These are phyloP conservation scores for Coniochaeta hoffmannii DNA, from an alignment of 2,329 filamentous ascomycete species.

Conservation along the genomic window DNA sequence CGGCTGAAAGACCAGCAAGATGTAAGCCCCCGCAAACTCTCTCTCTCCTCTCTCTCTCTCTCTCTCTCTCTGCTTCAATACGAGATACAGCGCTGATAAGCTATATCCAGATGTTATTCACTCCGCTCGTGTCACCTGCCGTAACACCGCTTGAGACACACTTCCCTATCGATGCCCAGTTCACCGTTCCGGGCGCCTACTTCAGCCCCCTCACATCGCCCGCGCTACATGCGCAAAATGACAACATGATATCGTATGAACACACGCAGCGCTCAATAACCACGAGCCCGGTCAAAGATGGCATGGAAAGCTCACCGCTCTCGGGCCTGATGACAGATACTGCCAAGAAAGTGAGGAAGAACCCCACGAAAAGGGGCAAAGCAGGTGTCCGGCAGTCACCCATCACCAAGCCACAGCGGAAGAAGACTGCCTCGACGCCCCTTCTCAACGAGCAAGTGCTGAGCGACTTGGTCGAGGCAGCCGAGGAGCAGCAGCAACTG, in stretches of 20 bases:
- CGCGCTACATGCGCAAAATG: constrained; percentile 65
- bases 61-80: constrained; percentile 5
- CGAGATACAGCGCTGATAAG: constrained; percentile 16
- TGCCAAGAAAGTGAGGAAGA: constrained; percentile 46
- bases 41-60: no score
- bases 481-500: constrained; percentile 30
- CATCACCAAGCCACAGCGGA: constrained; percentile 59
- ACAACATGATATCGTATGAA: constrained; percentile 38
- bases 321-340: constrained; percentile 36
- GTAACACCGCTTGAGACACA: constrained; percentile 71
- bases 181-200: constrained; percentile 62
- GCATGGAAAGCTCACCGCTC: constrained; percentile 34
- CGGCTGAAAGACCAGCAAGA: constrained; percentile 64
- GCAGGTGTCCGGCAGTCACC: constrained; percentile 60
- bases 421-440: constrained; percentile 45
- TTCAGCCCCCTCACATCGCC: constrained; percentile 81
- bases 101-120: constrained; percentile 59
- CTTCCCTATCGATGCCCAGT: constrained; percentile 53
- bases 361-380: constrained; percentile 41
- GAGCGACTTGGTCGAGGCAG: constrained; percentile 39
- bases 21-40: no score
- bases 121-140: constrained; percentile 75
- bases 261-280: constrained; percentile 33
- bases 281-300: constrained; percentile 16
- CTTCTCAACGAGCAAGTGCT: constrained; percentile 48